A percentile compares a stretch with the other conserved stretches of the same genome.
Evolutionary conservation across 106 monocot genomes (phyloP).

Genomic region (Iris macrosiphon): DNA sequence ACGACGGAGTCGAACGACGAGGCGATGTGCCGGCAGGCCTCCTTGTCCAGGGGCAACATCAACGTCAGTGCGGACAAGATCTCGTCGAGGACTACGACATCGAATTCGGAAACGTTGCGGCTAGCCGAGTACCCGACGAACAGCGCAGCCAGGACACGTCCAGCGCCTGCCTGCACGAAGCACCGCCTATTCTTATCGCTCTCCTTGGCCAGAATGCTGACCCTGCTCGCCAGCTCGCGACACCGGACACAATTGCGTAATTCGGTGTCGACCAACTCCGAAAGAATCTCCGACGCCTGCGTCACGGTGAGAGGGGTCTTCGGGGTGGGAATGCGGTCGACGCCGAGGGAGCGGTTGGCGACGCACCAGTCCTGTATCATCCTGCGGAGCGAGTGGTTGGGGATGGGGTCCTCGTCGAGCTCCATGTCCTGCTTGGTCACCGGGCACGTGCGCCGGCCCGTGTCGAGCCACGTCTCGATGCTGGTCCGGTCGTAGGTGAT

Average conservation of each 20-base stretch:
- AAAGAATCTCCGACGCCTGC: constrained; percentile 23
- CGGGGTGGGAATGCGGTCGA: constrained; percentile 55
- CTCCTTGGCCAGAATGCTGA: constrained; percentile 22
- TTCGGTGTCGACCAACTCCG: constrained; percentile 7
- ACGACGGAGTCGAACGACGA: constrained; percentile 38
- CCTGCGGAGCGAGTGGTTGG: constrained; percentile 42
- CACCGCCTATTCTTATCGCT: constrained; percentile 37
- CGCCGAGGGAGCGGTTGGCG: constrained; percentile 20
- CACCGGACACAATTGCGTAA: constrained; percentile 1
- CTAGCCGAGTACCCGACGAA: constrained; percentile 14
- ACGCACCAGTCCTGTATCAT: constrained; percentile 68
- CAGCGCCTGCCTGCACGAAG: constrained; percentile 22
- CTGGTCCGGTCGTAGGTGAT: constrained; percentile 85
- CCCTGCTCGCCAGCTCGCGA: constrained; percentile 8
- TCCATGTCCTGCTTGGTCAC: constrained; percentile 24
- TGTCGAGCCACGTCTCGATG: constrained; percentile 78
- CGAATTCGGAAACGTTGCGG: background rate
- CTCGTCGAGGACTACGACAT: constrained; percentile 22
- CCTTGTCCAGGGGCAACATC: constrained; percentile 41
- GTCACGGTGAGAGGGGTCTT: constrained; percentile 15
- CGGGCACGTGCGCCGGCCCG: constrained; percentile 49
- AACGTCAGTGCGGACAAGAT: constrained; percentile 28
- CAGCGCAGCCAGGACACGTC: constrained; percentile 6
- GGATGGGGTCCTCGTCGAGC: constrained; percentile 27
- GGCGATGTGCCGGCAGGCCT: constrained; percentile 13